Conservation (phyloP, 2,329 filamentous ascomycete genomes). For the Exophiala oligosperma region DNA sequence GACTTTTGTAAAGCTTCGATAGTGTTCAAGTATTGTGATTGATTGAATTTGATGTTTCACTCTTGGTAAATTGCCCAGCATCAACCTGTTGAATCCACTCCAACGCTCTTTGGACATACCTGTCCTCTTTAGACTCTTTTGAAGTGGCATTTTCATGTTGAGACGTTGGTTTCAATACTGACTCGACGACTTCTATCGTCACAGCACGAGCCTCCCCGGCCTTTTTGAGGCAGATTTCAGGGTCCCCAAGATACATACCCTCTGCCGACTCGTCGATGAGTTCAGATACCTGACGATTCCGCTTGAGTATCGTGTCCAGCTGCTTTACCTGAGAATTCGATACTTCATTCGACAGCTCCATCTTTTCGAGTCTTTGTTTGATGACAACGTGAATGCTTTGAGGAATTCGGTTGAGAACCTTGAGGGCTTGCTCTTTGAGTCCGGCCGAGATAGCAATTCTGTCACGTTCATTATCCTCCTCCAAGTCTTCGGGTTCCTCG, state of each 20-base stretch:
- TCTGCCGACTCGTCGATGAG: conserved; percentile 48
- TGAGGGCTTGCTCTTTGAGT: conserved; percentile 43
- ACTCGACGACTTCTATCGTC: conserved; percentile 28
- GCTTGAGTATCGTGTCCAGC: conserved; percentile 38
- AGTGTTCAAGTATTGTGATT: background rate
- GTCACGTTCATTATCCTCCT: conserved; percentile 26
- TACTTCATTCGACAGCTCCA: conserved; percentile 17
- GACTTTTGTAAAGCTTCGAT: background rate
- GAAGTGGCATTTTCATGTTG: background rate
- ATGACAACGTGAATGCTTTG: conserved; percentile 47
- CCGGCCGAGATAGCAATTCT: conserved; percentile 38
- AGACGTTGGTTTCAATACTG: conserved; percentile 10
- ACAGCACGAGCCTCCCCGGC: conserved; percentile 27
- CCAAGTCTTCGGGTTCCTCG: conserved; percentile 26
- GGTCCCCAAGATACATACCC: conserved; percentile 44
- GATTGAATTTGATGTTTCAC: background rate
- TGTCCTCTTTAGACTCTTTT: conserved; percentile 31
- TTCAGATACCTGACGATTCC: conserved; percentile 40
- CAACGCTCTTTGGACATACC: conserved; percentile 36
- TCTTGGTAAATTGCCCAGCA: background rate
- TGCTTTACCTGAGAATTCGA: conserved; percentile 27
- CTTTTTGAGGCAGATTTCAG: conserved; percentile 30
- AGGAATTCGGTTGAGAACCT: conserved; percentile 43
- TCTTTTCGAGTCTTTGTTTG: conserved; percentile 41
- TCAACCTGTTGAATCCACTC: conserved; percentile 31